Evolutionary conservation across 306 rosid genomes (phyloP), one percentile per base, ranked within the genome.

Genomic region (Quercus alba): DNA sequence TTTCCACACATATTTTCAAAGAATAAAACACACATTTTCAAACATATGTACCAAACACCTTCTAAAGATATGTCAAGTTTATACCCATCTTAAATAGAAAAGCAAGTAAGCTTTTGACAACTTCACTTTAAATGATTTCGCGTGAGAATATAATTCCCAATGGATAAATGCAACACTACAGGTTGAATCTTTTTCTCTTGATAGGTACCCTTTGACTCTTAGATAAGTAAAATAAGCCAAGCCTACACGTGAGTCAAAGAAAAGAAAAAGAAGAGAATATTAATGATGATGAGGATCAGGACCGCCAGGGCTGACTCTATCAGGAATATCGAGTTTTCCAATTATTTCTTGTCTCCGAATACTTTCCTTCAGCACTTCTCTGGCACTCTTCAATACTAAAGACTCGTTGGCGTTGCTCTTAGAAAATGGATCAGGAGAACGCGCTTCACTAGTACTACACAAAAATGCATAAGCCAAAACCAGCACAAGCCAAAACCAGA

Each of bases 261-360:
- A 7, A 57, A 6, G 1, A 21, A n/a, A 58, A 58, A 58, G 1
- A 20, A 3, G 25, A 10, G 13, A 33, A 49, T 55, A 51, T 19
- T 75, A 84, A 14, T 88, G 89, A 77, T 88, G 91, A 54, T 73
- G 85, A 62, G 89, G 79, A 63, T 88, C 81, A 0, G 91, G 91
- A 17, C 91, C 91, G 12, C 77, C 87, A 0, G 91, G 91, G 76
- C 91, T 85, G 20, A 85, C 75, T 0, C 91, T 69, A 74, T 49
- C 51, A 20, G 81, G 75, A n/a, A 56, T 14, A 38, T 73, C 61
- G 2, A 73, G 7, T 13, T 82, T 77, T 77, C 79, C 87, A 74
- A 83, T 59, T 72, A 83, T 35, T 8, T 55, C 72, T 54, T 75
- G 78, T 70, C 87, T 85, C 57, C 79, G 80, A 1, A 66, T 70